Evolutionary conservation across 2,329 filamentous ascomycete species (phyloP).

Genomic region (Colletotrichum sp.): DNA sequence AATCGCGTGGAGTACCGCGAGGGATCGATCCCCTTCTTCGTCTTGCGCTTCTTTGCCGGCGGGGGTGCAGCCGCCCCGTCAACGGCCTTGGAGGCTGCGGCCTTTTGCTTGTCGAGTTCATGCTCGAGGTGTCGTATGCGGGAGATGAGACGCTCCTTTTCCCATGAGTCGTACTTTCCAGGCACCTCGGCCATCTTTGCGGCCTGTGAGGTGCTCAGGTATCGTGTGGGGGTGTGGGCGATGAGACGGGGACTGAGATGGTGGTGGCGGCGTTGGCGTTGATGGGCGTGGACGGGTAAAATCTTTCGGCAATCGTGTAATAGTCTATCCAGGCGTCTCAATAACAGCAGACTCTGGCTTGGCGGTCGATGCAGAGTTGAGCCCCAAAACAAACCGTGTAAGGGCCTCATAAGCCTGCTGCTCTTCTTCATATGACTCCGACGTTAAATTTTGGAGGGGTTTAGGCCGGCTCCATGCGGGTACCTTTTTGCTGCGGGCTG

Average conservation of each 20-base stretch:
- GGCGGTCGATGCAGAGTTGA: neutral
- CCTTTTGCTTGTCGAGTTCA: slow-evolving; percentile 59
- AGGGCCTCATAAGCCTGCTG: neutral
- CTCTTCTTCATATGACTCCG: slow-evolving; percentile 4
- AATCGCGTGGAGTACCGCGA: slow-evolving; percentile 81
- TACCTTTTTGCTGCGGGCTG: neutral
- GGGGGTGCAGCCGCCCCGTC: neutral
- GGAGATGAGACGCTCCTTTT: slow-evolving; percentile 68
- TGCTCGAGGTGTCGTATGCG: slow-evolving; percentile 71
- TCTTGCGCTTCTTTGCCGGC: slow-evolving; percentile 40
- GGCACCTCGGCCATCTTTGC: slow-evolving; percentile 23
- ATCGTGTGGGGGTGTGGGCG: neutral
- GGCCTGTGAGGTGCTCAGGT: neutral
- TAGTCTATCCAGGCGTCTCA: neutral
- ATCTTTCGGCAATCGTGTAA: neutral
- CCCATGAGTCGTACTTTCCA: slow-evolving; percentile 68
- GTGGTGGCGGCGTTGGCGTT: neutral
- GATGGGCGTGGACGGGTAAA: neutral
- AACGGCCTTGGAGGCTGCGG: slow-evolving; percentile 21
- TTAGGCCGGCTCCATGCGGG: slow-evolving; percentile 8
- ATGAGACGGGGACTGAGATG: neutral
- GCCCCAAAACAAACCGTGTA: slow-evolving; percentile 5
- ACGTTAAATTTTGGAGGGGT: neutral
- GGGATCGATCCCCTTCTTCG: slow-evolving; percentile 66
- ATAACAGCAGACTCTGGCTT: neutral